Conservation (phyloP, 1,284 basidiomycete genomes). For the Pholiota adiposa region DNA sequence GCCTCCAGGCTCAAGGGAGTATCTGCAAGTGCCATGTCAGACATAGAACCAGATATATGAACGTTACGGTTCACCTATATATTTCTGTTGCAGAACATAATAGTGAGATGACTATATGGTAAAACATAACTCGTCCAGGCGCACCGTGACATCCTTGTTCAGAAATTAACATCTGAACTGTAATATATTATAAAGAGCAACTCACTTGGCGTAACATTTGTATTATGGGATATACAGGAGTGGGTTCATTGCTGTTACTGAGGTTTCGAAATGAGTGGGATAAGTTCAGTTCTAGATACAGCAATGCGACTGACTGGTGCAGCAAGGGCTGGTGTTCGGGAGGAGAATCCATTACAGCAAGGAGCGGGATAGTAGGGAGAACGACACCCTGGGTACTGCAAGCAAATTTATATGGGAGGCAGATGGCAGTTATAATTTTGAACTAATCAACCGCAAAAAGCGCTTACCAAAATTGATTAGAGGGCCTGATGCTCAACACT, state of each 20-base stretch:
- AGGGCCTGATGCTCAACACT: not conserved
- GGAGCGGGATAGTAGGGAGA: slow-evolving; percentile 26
- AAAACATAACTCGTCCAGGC: slow-evolving; percentile 19
- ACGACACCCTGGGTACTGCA: slow-evolving; percentile 28
- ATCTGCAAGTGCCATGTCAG: slow-evolving; percentile 2
- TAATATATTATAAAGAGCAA: slow-evolving; percentile 10
- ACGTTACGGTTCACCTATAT: slow-evolving; percentile 61
- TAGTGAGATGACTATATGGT: not conserved
- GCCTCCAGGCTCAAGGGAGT: slow-evolving; percentile 53
- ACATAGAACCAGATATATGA: not conserved
- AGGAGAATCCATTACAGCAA: slow-evolving; percentile 36
- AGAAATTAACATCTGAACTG: slow-evolving; percentile 10
- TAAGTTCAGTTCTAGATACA: not conserved
- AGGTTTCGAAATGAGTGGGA: not conserved
- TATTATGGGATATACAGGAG: slow-evolving; percentile 74
- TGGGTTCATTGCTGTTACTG: slow-evolving; percentile 52
- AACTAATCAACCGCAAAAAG: slow-evolving; percentile 14
- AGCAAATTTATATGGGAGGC: slow-evolving; percentile 35
- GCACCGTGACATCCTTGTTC: slow-evolving; percentile 62
- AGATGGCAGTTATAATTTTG: not conserved
- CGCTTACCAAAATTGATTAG: slow-evolving; percentile 6
- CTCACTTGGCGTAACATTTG: slow-evolving; percentile 66
- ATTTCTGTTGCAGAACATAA: slow-evolving; percentile 45
- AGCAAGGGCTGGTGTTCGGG: slow-evolving; percentile 40
- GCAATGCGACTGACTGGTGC: slow-evolving; percentile 32